Conservation (phyloP, 2,329 filamentous ascomycete genomes). For the Aspergillus calidoustus region DNA sequence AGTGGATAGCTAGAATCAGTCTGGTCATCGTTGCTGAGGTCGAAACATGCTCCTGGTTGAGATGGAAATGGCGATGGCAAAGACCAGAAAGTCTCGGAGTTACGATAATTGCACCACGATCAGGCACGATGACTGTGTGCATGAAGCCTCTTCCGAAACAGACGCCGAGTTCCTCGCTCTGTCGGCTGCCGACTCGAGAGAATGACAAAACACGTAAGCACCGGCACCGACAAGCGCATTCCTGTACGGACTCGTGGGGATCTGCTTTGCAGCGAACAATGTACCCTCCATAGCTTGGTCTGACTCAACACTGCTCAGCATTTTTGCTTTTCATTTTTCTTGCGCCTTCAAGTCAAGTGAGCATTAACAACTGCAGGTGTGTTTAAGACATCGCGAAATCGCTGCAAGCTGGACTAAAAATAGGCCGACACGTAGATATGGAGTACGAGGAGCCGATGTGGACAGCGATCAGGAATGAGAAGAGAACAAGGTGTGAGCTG, state of each 20-base stretch:
- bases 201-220: neutral
- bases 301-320: neutral
- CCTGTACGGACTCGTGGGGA: neutral
- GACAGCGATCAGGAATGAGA: neutral
- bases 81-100: neutral
- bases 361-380: conserved; percentile 15
- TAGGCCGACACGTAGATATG: neutral
- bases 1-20: neutral
- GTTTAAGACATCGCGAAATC: conserved; percentile 6
- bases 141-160: neutral
- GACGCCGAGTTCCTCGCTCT: neutral
- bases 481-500: neutral
- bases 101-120: neutral
- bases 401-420: conserved; percentile 12
- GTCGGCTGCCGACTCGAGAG: neutral
- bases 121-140: neutral
- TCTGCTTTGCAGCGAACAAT: neutral
- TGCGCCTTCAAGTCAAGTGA: conserved; percentile 8
- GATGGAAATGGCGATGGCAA: too few species aligned
- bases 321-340: neutral
- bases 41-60: neutral
- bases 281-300: neutral
- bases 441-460: neutral
- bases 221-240: neutral
- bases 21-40: neutral